phyloP scores from a whole-genome alignment of 1,284 basidiomycete species.

The Heterobasidion irregulare region DNA sequence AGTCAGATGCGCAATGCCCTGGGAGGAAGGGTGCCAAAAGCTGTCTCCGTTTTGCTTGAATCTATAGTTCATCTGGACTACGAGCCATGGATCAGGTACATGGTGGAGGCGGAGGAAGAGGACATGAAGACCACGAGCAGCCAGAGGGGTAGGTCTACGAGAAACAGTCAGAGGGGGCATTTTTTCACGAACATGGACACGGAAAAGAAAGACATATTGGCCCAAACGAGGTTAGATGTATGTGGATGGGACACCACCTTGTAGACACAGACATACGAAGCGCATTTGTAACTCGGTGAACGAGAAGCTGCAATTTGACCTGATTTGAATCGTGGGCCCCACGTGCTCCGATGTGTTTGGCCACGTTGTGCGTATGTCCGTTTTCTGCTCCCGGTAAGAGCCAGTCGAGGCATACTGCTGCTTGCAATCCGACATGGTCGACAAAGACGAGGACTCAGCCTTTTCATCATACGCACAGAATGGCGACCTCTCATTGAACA shows the following conservation, averaged over 20 bases:
- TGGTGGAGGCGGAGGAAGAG: slow-evolving; percentile 41
- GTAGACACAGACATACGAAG: neutral
- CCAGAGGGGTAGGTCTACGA: slow-evolving; percentile 34
- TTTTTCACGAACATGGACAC: slow-evolving; percentile 33
- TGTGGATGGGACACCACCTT: slow-evolving; percentile 6
- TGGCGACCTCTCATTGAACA: slow-evolving; percentile 14
- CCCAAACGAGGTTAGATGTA: slow-evolving; percentile 16
- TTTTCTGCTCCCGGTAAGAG: neutral
- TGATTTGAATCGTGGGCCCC: neutral
- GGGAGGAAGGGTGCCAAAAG: slow-evolving; percentile 27
- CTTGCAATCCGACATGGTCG: slow-evolving; percentile 8
- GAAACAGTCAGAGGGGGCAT: slow-evolving; percentile 44
- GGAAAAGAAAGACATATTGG: slow-evolving; percentile 25
- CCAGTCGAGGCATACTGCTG: neutral
- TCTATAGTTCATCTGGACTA: slow-evolving; percentile 57
- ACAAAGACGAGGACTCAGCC: slow-evolving; percentile 10
- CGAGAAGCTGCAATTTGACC: neutral
- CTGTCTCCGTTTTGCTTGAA: slow-evolving; percentile 17
- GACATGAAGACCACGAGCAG: slow-evolving; percentile 17
- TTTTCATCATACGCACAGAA: slow-evolving; percentile 13
- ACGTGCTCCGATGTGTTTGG: slow-evolving; percentile 10
- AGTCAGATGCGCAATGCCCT: slow-evolving; percentile 33
- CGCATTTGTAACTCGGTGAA: neutral
- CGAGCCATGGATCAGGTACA: slow-evolving; percentile 58
- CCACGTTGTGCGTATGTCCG: slow-evolving; percentile 7